A percentile compares a stretch with the other conserved stretches of the same genome.
Conservation (phyloP, 2,329 filamentous ascomycete species). For the Colletotrichum tamarilloi region DNA sequence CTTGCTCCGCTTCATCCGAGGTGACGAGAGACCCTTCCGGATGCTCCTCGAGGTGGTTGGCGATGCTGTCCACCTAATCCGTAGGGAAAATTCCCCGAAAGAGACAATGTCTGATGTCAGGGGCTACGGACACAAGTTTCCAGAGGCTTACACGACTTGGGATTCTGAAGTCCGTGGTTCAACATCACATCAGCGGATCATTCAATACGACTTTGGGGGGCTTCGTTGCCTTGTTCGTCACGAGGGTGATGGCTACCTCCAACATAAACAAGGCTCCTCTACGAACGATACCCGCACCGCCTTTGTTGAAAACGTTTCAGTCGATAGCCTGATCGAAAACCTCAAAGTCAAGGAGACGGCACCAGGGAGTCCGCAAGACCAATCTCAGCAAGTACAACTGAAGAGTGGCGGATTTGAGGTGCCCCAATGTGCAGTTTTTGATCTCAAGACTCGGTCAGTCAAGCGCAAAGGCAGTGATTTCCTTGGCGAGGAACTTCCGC, state of each 20-base stretch:
- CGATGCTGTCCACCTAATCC: constrained; percentile 70
- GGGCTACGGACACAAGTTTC: constrained; percentile 76
- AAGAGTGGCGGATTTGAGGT: constrained; percentile 40
- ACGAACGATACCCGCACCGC: too few relatives aligned
- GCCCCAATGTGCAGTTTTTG: constrained; percentile 50
- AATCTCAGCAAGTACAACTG: not conserved
- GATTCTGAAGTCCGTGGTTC: constrained; percentile 63
- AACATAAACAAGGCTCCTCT: constrained; percentile 15
- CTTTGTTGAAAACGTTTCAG: not conserved
- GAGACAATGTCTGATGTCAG: constrained; percentile 65
- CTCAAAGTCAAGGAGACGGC: not conserved
- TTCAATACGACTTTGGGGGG: constrained; percentile 68
- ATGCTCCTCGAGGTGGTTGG: constrained; percentile 67
- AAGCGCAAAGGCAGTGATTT: constrained; percentile 41
- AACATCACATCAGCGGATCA: constrained; percentile 69
- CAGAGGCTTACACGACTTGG: constrained; percentile 75
- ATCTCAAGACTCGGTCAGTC: constrained; percentile 56
- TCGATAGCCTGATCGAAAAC: not conserved
- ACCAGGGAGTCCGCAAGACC: not conserved
- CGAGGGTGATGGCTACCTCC: constrained; percentile 67
- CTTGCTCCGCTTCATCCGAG: constrained; percentile 66
- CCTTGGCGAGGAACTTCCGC: constrained; percentile 51
- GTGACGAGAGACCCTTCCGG: constrained; percentile 61
- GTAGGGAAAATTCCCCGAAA: constrained; percentile 69
- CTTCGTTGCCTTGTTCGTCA: constrained; percentile 64